Conservation (phyloP, 2,329 filamentous ascomycete genomes). For the Aaosphaeria pasadenensis region DNA sequence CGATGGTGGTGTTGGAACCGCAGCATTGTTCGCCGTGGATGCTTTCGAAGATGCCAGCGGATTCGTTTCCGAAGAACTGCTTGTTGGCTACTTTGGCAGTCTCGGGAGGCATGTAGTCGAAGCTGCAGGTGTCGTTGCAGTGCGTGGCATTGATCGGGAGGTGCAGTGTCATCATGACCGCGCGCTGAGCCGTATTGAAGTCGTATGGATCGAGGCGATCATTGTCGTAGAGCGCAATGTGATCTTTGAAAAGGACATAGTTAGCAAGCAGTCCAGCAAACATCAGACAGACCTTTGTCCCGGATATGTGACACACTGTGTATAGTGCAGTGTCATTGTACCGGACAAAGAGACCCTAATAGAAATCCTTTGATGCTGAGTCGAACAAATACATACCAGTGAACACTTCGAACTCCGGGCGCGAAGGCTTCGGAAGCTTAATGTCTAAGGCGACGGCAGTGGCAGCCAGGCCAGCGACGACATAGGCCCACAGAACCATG, state of each 20-base stretch:
- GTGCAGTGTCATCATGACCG: background rate
- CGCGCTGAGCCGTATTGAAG: background rate
- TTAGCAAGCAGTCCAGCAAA: no score
- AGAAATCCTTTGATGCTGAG: no score
- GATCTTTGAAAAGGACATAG: background rate
- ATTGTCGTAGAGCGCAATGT: background rate
- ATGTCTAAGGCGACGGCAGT: no score
- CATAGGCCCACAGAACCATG: no score
- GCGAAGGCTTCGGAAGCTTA: no score
- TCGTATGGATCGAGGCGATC: background rate
- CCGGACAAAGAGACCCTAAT: no score
- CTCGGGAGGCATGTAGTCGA: constrained; percentile 16
- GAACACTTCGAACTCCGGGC: no score
- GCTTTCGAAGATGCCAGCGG: constrained; percentile 14
- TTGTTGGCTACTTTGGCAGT: constrained; percentile 14
- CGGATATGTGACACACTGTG: no score
- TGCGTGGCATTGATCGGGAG: background rate
- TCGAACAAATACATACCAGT: no score
- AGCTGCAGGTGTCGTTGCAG: background rate
- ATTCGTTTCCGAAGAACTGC: constrained; percentile 21
- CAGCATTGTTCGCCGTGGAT: constrained; percentile 17
- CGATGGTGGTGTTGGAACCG: constrained; percentile 2
- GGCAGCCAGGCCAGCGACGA: no score
- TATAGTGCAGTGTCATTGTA: no score
- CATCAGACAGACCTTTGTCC: no score